phyloP scores from a whole-genome alignment of 1,284 basidiomycete species.

The Papiliotrema flavescens region DNA sequence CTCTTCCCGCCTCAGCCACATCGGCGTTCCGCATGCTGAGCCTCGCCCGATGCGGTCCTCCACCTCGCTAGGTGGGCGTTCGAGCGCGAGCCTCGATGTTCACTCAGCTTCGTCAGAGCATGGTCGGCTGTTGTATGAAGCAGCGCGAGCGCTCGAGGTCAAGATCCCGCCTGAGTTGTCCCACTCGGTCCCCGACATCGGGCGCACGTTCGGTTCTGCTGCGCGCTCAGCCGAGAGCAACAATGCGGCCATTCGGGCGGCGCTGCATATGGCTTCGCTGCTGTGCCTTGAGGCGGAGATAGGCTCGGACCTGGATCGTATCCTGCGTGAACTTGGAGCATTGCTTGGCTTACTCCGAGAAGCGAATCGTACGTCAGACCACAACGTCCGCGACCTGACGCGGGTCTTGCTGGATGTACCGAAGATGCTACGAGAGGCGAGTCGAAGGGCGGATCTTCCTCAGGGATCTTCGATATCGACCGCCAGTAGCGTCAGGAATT shows the following conservation, averaged over 20 bases:
- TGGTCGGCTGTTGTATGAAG: conserved; percentile 39
- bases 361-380: conserved; percentile 32
- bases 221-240: conserved; percentile 26
- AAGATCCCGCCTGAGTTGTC: conserved; percentile 20
- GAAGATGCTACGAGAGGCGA: conserved; percentile 11
- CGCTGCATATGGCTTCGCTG: conserved; percentile 16
- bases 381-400: conserved; percentile 39
- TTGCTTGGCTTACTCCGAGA: conserved; percentile 30
- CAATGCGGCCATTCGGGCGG: conserved; percentile 27
- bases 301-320: conserved; percentile 22
- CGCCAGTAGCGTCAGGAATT: not conserved
- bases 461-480: not conserved
- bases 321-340: conserved; percentile 19
- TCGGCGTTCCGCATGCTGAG: conserved; percentile 15
- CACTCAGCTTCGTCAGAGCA: conserved; percentile 28
- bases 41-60: conserved; percentile 27
- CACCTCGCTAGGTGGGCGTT: conserved; percentile 21
- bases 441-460: not conserved
- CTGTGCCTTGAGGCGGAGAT: conserved; percentile 10
- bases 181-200: conserved; percentile 16
- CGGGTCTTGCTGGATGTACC: conserved; percentile 36
- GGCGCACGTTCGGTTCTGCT: conserved; percentile 21
- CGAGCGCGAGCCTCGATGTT: conserved; percentile 13
- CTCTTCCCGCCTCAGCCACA: conserved; percentile 12
- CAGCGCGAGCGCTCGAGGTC: conserved; percentile 29